Conservation (phyloP, 2,329 filamentous ascomycete genomes). For the Celoporthe dispersa region DNA sequence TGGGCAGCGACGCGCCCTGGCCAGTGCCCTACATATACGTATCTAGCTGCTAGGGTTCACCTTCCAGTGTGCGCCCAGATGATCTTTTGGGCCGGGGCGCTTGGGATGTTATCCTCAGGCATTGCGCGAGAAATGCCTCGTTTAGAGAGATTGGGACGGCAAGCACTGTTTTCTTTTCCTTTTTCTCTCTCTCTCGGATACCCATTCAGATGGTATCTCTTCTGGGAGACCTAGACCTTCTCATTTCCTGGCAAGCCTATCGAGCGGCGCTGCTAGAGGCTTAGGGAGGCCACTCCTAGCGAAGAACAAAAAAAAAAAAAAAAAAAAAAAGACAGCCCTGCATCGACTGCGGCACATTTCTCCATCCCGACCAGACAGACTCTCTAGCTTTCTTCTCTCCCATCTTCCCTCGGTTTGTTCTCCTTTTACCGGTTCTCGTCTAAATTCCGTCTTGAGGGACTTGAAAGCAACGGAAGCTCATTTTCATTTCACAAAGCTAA, state of each 20-base stretch:
- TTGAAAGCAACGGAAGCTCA: neutral
- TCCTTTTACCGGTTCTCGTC: too few relatives aligned
- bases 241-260: neutral
- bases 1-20: neutral
- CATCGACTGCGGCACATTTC: neutral
- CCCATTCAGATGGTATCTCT: neutral
- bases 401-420: neutral
- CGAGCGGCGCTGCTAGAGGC: neutral
- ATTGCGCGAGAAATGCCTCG: neutral
- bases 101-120: neutral
- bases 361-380: neutral
- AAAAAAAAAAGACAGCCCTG: neutral
- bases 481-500: neutral
- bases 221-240: neutral
- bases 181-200: neutral
- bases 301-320: neutral
- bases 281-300: neutral
- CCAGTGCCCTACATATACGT: neutral
- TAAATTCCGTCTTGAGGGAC: neutral
- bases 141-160: neutral
- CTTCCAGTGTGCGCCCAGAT: neutral
- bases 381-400: neutral
- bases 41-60: neutral
- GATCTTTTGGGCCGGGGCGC: neutral
- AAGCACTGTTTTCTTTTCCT: slow-evolving; percentile 8